phyloP scores from a whole-genome alignment of 352 stramenopile genomes.

The Pythium brachiatum region DNA sequence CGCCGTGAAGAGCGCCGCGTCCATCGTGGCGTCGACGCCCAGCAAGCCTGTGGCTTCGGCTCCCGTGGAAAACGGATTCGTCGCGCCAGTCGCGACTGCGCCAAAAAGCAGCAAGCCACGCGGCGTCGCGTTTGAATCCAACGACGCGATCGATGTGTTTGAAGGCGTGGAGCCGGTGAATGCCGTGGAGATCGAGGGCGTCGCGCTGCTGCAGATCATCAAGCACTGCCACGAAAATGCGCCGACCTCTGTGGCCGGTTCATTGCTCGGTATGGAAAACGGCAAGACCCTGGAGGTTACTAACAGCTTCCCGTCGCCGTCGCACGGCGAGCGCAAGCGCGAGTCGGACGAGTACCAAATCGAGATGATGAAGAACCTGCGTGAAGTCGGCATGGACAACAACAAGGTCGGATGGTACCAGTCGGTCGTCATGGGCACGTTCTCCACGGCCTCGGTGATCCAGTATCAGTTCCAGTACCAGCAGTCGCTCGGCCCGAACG shows the following conservation, averaged over 20 bases:
- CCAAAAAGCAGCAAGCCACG: slow-evolving; percentile 22
- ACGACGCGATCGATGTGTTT: slow-evolving; percentile 69
- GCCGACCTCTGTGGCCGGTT: slow-evolving; percentile 92
- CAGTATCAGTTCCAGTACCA: slow-evolving; percentile 97
- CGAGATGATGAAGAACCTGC: slow-evolving; percentile 99
- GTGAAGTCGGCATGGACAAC: slow-evolving; percentile 98
- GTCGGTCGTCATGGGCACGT: slow-evolving; percentile 96
- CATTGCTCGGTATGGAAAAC: slow-evolving; percentile 94
- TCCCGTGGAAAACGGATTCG: neutral
- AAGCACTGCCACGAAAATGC: slow-evolving; percentile 98
- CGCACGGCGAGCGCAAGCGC: slow-evolving; percentile 72
- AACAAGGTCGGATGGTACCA: slow-evolving; percentile 99
- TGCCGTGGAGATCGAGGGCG: slow-evolving; percentile 72
- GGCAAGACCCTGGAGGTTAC: slow-evolving; percentile 95
- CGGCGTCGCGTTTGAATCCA: slow-evolving; percentile 5
- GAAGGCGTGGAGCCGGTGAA: slow-evolving; percentile 64
- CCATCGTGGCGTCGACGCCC: slow-evolving; percentile 12
- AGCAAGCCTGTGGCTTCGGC: slow-evolving; percentile 17
- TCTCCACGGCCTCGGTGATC: slow-evolving; percentile 93
- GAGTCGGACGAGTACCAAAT: slow-evolving; percentile 95
- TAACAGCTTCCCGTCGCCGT: slow-evolving; percentile 96
- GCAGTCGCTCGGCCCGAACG: slow-evolving; percentile 95
- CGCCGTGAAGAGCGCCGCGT: slow-evolving; percentile 25
- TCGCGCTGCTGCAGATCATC: slow-evolving; percentile 93
- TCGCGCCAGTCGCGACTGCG: slow-evolving; percentile 26